phyloP scores from a whole-genome alignment of 192 early-diverging fungal species.

The Hyaloraphidium curvatum region DNA sequence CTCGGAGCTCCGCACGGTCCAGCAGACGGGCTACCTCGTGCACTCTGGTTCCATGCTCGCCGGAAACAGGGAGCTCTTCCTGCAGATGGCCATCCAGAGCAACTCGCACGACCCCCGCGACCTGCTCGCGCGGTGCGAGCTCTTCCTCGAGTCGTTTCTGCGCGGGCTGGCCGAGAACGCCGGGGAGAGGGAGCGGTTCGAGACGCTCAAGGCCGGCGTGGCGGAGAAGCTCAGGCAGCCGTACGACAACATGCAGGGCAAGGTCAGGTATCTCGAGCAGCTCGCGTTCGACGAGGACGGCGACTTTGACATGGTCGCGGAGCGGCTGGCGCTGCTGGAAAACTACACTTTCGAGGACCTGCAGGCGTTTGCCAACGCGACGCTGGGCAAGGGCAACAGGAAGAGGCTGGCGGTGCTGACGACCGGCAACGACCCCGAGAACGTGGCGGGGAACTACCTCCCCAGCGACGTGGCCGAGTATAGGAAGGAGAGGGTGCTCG shows the following conservation, averaged over 20 bases:
- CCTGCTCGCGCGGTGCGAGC: slow-evolving; percentile 14
- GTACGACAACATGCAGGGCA: slow-evolving; percentile 12
- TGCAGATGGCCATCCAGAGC: slow-evolving; percentile 13
- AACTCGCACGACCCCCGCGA: slow-evolving; percentile 17
- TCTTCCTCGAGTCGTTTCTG: slow-evolving; percentile 16
- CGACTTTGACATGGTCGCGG: slow-evolving; percentile 7
- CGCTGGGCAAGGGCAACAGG: slow-evolving; percentile 9
- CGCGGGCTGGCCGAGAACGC: background rate
- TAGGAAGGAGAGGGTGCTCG: too few species aligned
- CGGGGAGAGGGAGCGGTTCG: slow-evolving; percentile 10
- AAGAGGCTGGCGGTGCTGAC: slow-evolving; percentile 12
- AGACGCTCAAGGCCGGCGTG: slow-evolving; percentile 10
- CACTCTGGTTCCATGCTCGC: slow-evolving; percentile 5
- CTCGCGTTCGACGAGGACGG: slow-evolving; percentile 18
- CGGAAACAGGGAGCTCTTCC: slow-evolving; percentile 11
- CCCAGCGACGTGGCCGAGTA: too few species aligned
- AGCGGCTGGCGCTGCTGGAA: slow-evolving; percentile 4
- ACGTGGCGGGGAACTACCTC: slow-evolving; percentile 3
- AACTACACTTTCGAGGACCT: slow-evolving; percentile 7
- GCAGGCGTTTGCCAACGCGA: slow-evolving; percentile 3
- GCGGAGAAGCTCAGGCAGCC: slow-evolving; percentile 13
- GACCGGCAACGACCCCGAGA: slow-evolving; percentile 15
- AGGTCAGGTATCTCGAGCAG: slow-evolving; percentile 11
- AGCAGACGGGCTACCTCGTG: slow-evolving; percentile 24
- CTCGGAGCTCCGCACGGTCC: slow-evolving; percentile 9